These are phyloP conservation scores for Ophiocordyceps camponoti-saundersi DNA, from an alignment of 2,329 filamentous ascomycete species.

Conservation along the genomic window DNA sequence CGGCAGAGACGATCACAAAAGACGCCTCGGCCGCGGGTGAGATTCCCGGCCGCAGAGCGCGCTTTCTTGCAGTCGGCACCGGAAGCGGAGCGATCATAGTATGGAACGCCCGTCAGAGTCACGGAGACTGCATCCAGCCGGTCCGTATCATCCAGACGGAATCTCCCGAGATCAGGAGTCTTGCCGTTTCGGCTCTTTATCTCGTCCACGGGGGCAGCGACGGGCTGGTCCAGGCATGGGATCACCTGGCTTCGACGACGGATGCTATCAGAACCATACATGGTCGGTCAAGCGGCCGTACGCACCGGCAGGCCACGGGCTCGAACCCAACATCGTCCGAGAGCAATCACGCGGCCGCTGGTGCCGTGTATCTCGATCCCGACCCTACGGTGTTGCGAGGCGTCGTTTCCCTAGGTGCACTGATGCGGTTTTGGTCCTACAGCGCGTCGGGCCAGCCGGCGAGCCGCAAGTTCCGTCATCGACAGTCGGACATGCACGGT, in stretches of 20 bases:
- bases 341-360: constrained; percentile 64
- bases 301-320: constrained; percentile 51
- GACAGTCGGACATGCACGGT: constrained; percentile 46
- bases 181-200: constrained; percentile 74
- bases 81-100: constrained; percentile 58
- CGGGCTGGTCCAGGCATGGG: constrained; percentile 91
- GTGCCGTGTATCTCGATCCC: constrained; percentile 73
- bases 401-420: constrained; percentile 71
- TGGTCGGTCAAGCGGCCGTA: constrained; percentile 64
- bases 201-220: constrained; percentile 89
- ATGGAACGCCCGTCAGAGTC: constrained; percentile 65
- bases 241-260: constrained; percentile 67
- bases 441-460: constrained; percentile 65
- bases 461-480: constrained; percentile 61
- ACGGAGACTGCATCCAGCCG: constrained; percentile 38
- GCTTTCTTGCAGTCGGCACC: constrained; percentile 70
- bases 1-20: constrained; percentile 26
- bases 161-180: constrained; percentile 68
- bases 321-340: constrained; percentile 42
- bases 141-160: constrained; percentile 77
- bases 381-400: constrained; percentile 75
- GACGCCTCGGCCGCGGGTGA: constrained; percentile 28
- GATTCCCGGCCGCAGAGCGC: constrained; percentile 70
- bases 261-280: constrained; percentile 76
- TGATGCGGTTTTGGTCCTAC: constrained; percentile 86